Conservation (phyloP, 1,284 basidiomycete genomes). For the Cryptococcus amylolentus region DNA sequence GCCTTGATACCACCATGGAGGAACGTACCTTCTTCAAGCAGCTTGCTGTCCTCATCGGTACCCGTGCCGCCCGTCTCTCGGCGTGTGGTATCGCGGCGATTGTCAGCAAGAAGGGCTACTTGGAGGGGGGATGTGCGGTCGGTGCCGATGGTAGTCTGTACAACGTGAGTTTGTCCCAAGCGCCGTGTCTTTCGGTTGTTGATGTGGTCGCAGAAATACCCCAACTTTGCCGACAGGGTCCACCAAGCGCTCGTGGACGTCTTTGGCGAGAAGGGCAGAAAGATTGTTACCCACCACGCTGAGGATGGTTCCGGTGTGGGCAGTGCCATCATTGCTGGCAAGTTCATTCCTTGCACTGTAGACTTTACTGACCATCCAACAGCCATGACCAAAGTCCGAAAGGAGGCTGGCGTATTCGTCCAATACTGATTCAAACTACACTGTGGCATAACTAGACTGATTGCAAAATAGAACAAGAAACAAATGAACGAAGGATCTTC, state of each 20-base stretch:
- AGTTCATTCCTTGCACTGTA: slow-evolving; percentile 24
- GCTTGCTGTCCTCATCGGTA: slow-evolving; percentile 83
- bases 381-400: slow-evolving; percentile 64
- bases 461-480: background rate
- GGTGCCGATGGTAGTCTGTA: slow-evolving; percentile 91
- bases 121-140: slow-evolving; percentile 77
- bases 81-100: slow-evolving; percentile 93
- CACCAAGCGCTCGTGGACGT: slow-evolving; percentile 86
- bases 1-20: slow-evolving; percentile 85
- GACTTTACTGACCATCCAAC: background rate
- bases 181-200: background rate
- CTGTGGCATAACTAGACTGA: background rate
- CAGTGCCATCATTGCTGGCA: slow-evolving; percentile 90
- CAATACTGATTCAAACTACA: slow-evolving; percentile 24
- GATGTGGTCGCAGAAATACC: slow-evolving; percentile 70
- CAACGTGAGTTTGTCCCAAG: slow-evolving; percentile 60
- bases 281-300: slow-evolving; percentile 83
- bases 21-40: slow-evolving; percentile 94
- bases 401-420: slow-evolving; percentile 47
- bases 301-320: slow-evolving; percentile 95
- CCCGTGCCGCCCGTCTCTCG: slow-evolving; percentile 79
- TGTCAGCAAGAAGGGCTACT: slow-evolving; percentile 83
- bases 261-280: slow-evolving; percentile 87
- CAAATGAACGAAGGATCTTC: background rate
- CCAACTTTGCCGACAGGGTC: slow-evolving; percentile 81